Evolutionary conservation across 1,139 yeast genomes (phyloP), one percentile per base, ranked within the genome.

Genomic region (Taphrina sp.): DNA sequence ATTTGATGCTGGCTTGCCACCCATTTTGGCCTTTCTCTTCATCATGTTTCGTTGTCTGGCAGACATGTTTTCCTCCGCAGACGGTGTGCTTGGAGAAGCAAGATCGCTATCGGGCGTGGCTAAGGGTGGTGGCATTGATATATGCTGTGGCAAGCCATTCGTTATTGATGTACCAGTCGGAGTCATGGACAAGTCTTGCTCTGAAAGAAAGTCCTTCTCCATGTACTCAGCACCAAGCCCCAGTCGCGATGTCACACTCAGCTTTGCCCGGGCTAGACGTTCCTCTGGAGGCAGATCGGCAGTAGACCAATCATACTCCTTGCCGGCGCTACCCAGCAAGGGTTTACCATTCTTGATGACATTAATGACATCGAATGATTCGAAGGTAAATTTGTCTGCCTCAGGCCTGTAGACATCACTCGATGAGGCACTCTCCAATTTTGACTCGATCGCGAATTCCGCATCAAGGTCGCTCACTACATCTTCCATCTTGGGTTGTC

Each of bases 1-100:
- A 58, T 71, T 73, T 8, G 80, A 73, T 7, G 52, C 37, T 14
- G 33, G 19, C 64, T 83, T 84, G 8, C 92, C 92, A 61, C 81
- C 85, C 58, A 80, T 83, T 67, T 88, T 89, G 1, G 96, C 95
- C 66, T 85, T 82, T 64, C 98, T 78, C 66, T 87, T 86, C 35
- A 95, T 96, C 85, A 92, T 83, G 2, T 96, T 96, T 61, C 89
- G 80, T 72, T 89, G 77, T 67, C 97, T 76, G 0, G 98, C 96
- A 59, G 63, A 60, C 38, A 60, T 44, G 22, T 61, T 61, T 24
- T 52, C 53, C 10, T 47, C 52, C 4, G 31, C 41, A n/a, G 23
- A 28, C 19, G 62, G 61, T 12, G 64, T 62, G 7, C 60, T 58
- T 7, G 65, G 59, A 4, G 64, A 36, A 8, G 64, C 58, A 4